phyloP scores from a whole-genome alignment of 176 grass and related monocot genomes.

The Carex scoparia region DNA sequence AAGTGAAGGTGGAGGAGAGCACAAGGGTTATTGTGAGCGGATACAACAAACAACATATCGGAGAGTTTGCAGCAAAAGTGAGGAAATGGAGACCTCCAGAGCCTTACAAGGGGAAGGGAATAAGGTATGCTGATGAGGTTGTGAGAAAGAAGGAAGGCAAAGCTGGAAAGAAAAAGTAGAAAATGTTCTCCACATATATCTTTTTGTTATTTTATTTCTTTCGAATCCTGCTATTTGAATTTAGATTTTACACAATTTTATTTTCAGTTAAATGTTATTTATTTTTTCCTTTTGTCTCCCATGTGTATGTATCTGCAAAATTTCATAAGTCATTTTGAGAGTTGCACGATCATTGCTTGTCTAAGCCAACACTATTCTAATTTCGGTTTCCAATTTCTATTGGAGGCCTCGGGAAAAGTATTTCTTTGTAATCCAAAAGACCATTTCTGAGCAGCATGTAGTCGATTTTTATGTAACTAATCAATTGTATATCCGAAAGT shows the following conservation, averaged over 20 bases:
- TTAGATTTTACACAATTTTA: background rate
- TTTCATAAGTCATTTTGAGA: background rate
- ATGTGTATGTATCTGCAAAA: background rate
- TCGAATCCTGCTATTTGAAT: background rate
- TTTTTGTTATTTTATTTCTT: slow-evolving; percentile 23
- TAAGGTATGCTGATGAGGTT: slow-evolving; percentile 64
- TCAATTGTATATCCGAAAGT: background rate
- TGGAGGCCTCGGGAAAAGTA: background rate
- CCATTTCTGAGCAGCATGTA: background rate
- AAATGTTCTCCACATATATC: background rate
- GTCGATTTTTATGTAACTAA: background rate
- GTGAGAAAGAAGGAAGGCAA: slow-evolving; percentile 95
- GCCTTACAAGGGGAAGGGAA: slow-evolving; percentile 97
- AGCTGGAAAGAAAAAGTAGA: slow-evolving; percentile 98
- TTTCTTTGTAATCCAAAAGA: background rate
- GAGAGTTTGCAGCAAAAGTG: slow-evolving; percentile 74
- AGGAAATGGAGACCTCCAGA: slow-evolving; percentile 97
- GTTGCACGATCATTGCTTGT: background rate
- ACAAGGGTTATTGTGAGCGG: slow-evolving; percentile 78
- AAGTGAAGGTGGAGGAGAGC: slow-evolving; percentile 89
- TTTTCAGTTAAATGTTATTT: background rate
- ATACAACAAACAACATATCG: slow-evolving; percentile 69
- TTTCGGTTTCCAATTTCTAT: background rate
- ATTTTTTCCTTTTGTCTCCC: background rate
- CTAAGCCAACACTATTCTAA: background rate